phyloP scores from a whole-genome alignment of 2,329 filamentous ascomycete genomes.

The Emergomyces orientalis region DNA sequence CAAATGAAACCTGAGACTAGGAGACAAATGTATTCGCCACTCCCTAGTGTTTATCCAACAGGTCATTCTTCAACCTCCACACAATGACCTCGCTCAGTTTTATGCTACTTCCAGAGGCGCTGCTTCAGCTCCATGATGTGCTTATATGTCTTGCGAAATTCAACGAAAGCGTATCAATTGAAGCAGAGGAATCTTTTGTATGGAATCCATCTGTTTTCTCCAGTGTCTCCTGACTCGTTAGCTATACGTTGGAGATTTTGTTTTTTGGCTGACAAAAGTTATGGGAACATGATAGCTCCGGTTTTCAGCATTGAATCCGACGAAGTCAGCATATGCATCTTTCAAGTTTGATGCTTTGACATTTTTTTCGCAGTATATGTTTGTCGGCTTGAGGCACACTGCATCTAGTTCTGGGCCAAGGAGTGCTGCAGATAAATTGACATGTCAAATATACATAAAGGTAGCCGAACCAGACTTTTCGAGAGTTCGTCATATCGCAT shows the following conservation, averaged over 20 bases:
- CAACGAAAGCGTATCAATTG: constrained; percentile 53
- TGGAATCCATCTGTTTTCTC: neutral
- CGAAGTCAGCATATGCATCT: constrained; percentile 55
- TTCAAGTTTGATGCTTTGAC: constrained; percentile 45
- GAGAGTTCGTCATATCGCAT: neutral
- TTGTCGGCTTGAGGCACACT: constrained; percentile 28
- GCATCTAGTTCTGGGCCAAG: constrained; percentile 13
- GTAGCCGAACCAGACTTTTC: constrained; percentile 22
- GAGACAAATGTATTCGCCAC: neutral
- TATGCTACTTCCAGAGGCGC: constrained; percentile 47
- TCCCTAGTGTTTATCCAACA: neutral
- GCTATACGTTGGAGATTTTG: neutral
- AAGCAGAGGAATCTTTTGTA: constrained; percentile 51
- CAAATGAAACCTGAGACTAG: neutral
- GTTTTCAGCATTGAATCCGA: constrained; percentile 52
- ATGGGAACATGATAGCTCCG: constrained; percentile 40
- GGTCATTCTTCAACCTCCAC: neutral
- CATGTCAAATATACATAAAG: constrained; percentile 51
- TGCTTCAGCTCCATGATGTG: constrained; percentile 49
- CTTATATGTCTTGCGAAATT: constrained; percentile 55
- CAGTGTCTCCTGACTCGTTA: neutral
- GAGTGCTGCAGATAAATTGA: constrained; percentile 42
- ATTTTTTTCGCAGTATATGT: constrained; percentile 54
- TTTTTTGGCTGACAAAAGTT: constrained; percentile 11
- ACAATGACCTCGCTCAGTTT: constrained; percentile 35